phyloP scores from a whole-genome alignment of 768 basidiomycete species.

The Suillus paluster region DNA sequence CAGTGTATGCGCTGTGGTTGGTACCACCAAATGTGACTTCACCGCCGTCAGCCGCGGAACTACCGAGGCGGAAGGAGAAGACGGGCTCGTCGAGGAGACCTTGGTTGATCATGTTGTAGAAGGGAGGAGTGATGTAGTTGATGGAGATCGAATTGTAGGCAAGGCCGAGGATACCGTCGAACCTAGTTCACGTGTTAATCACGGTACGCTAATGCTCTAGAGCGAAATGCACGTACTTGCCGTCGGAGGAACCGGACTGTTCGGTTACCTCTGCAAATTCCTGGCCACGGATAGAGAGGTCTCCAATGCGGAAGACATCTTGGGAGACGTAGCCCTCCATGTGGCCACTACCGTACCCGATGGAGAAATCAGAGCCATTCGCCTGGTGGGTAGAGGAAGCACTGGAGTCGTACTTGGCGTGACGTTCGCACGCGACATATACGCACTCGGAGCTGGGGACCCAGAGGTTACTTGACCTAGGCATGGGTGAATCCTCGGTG shows the following conservation, averaged over 20 bases:
- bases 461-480: slow-evolving; percentile 91
- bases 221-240: slow-evolving; percentile 63
- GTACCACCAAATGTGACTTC: slow-evolving; percentile 93
- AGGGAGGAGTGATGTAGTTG: slow-evolving; percentile 89
- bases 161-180: slow-evolving; percentile 94
- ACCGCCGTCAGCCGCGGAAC: slow-evolving; percentile 86
- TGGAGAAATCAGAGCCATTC: slow-evolving; percentile 88
- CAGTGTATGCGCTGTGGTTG: slow-evolving; percentile 74
- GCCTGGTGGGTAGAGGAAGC: slow-evolving; percentile 84
- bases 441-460: slow-evolving; percentile 84
- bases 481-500: slow-evolving; percentile 9
- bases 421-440: slow-evolving; percentile 96
- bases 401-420: slow-evolving; percentile 85
- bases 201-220: neutral
- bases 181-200: slow-evolving; percentile 51
- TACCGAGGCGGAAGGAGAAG: slow-evolving; percentile 93
- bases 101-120: slow-evolving; percentile 90
- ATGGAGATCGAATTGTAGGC: slow-evolving; percentile 95
- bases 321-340: slow-evolving; percentile 96
- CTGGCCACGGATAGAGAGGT: slow-evolving; percentile 71
- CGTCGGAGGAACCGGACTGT: slow-evolving; percentile 97
- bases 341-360: slow-evolving; percentile 94
- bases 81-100: slow-evolving; percentile 83
- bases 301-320: slow-evolving; percentile 81
- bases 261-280: slow-evolving; percentile 96